Evolutionary conservation across 2,329 filamentous ascomycete species (phyloP), one percentile per base, ranked within the genome.

Genomic region (Colletotrichum tropicale): DNA sequence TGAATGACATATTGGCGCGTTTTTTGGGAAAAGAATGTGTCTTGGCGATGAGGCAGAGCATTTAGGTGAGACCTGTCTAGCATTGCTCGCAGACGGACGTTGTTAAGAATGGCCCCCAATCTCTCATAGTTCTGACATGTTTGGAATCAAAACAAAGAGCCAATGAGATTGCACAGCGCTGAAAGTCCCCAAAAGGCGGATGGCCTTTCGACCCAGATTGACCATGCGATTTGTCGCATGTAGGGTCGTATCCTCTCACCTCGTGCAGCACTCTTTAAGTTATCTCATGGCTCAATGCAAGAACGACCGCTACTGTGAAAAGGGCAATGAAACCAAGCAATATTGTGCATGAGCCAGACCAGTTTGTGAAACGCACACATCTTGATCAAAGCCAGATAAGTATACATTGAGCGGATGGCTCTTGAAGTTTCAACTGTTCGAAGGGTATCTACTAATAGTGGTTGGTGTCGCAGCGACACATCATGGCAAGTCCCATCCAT

Each of bases 31-130:
- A 30, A 74, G 56, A 30, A 5, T 43, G 28, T 18, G 18, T 38
- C 71, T 74, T 64, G 71, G 71, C 71, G 32, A 56, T 26, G 30
- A 70, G 24, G 32, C 28, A 70, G 18, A 43, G 24, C n/a, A 21
- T 10, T 38, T 16, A 34, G 26, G 62, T 32, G 62, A 66, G 62
- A 52, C 62, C 28, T 66, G 62, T 48, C 62, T 30, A 21, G 62
- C 34, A 66, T 30, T 48, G 38, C 62, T 52, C 18, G 24, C 18
- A 18, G 34, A 52, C 15, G 18, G 28, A 58, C 26, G 16, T 58
- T 58, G 55, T 52, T 24, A 30, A n/a, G 55, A 58, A 58, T 58
- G 55, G 26, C 21, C 26, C 55, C 55, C 13, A 58, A 58, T 58
- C 21, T 30, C 55, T 21, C 43, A 1, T 13, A 8, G n/a, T 13